Base-by-base conservation (phyloP, 2,329 filamentous ascomycete genomes). In the Trichoderma sp. region DNA sequence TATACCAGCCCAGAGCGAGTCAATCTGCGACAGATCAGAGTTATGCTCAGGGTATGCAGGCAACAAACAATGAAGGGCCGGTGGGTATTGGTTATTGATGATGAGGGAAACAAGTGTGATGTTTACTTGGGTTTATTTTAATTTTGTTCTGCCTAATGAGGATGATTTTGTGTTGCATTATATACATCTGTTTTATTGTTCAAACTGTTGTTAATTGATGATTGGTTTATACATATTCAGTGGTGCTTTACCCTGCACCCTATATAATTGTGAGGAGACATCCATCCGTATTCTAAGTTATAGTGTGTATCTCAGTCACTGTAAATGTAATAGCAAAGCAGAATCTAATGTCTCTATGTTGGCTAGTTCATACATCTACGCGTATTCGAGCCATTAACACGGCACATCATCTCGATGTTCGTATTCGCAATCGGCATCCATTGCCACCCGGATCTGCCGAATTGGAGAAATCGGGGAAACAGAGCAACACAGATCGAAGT, bases 21-120 rank as follows among this genome's bases (percentile, higher is more conserved):
- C 4, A 60, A 24, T 30, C 11, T 7, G 18, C 57, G 8, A 11
- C 9, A 14, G 14, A 51, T 15, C n/a, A 30, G 15, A 21, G n/a
- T 28, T 43, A 43, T n/a, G 70, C 56, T 43, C 53, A 18, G n/a
- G 43, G 53, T 8, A 62, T 71, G 56, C 65, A 53, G 32, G 70
- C 62, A 39, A 71, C 70, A n/a, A 71, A 71, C 32, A 71, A 66
- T 34, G n/a, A 30, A 2, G 70, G 70, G 3, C 70, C 70, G 2
- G 70, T 71, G 26, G 66, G 63, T 32, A 15, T 24, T 30, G 15
- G 53, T 8, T 71, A 70, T 56, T 60, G 34, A 26, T 34, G 6
- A 15, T 26, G 28, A 28, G 12, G 28, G 12, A 57, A 6, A 26
- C 8, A 8, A 32, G 18, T 32, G 21, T 14, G 64, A 67, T 43